A percentile compares a stretch with the other conserved stretches of the same genome.
These are phyloP conservation scores for Pythium volutum DNA, from an alignment of 352 stramenopile species.

Conservation along the genomic window DNA sequence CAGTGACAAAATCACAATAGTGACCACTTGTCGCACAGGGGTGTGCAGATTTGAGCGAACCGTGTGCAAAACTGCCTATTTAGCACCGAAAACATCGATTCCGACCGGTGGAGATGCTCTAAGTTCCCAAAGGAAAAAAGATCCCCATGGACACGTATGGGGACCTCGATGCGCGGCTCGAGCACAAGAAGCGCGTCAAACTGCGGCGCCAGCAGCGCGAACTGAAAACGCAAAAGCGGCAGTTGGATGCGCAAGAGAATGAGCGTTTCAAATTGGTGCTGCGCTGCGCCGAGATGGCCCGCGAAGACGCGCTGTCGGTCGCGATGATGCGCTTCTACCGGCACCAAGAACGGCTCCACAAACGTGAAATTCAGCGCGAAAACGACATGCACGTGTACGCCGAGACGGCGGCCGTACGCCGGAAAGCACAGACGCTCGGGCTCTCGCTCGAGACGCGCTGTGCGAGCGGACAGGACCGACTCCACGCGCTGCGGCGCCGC, in stretches of 20 bases:
- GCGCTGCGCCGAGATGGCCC: conserved; percentile 49
- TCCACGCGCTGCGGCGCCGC: conserved; percentile 32
- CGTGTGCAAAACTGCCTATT: too few species aligned
- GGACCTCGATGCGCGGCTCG: conserved; percentile 41
- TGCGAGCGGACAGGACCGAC: conserved; percentile 25
- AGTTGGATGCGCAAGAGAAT: conserved; percentile 30
- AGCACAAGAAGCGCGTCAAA: conserved; percentile 44
- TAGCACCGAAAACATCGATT: too few species aligned
- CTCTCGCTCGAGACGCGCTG: conserved; percentile 36
- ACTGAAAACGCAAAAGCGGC: conserved; percentile 28
- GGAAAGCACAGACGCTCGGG: conserved; percentile 30
- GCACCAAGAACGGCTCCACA: conserved; percentile 12
- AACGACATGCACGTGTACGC: conserved; percentile 38
- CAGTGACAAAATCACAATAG: too few species aligned
- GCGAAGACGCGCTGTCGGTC: conserved; percentile 48
- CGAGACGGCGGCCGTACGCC: conserved; percentile 25
- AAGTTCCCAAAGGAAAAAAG: conserved; percentile 1
- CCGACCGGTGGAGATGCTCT: too few species aligned
- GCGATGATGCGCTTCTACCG: conserved; percentile 34
- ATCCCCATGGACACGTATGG: conserved; percentile 36
- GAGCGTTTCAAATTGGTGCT: conserved; percentile 28
- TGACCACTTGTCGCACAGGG: too few species aligned
- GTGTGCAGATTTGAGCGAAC: too few species aligned
- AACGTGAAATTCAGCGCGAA: conserved; percentile 26
- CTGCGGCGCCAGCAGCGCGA: conserved; percentile 51